phyloP scores from a whole-genome alignment of 2,329 filamentous ascomycete species.

The Phaeoacremonium minimum region DNA sequence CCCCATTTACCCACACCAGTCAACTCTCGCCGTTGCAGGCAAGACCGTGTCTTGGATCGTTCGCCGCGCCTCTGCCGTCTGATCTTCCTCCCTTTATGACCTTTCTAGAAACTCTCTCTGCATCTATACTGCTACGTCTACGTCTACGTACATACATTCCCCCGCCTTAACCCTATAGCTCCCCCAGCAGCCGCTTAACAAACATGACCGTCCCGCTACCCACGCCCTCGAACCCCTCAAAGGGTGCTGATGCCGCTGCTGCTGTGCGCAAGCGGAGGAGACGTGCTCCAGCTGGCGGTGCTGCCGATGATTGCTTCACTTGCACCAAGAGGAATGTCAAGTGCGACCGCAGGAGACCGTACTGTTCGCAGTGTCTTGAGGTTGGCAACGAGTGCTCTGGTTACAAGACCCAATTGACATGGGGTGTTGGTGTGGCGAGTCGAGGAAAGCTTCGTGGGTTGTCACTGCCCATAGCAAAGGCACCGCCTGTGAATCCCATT shows the following conservation, averaged over 20 bases:
- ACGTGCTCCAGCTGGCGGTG: constrained; percentile 82
- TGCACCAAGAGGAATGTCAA: constrained; percentile 79
- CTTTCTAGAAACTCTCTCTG: constrained; percentile 5
- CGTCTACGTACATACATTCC: constrained; percentile 6
- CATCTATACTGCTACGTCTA: background rate
- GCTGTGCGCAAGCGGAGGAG: constrained; percentile 70
- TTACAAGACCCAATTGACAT: constrained; percentile 95
- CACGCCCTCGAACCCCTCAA: constrained; percentile 27
- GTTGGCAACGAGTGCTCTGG: constrained; percentile 89
- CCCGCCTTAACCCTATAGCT: constrained; percentile 4
- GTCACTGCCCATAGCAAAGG: constrained; percentile 66
- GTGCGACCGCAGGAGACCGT: constrained; percentile 88
- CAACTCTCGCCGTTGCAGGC: constrained; percentile 19
- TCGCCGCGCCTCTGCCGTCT: constrained; percentile 10
- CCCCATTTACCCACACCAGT: constrained; percentile 36
- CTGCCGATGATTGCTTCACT: constrained; percentile 91
- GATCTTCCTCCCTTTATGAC: constrained; percentile 9
- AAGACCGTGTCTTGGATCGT: constrained; percentile 21
- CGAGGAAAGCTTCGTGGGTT: constrained; percentile 90
- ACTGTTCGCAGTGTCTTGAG: constrained; percentile 92
- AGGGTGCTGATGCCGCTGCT: constrained; percentile 36
- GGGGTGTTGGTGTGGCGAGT: constrained; percentile 93
- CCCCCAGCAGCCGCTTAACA: constrained; percentile 3
- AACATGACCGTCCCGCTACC: constrained; percentile 45
- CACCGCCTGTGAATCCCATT: constrained; percentile 45